phyloP scores from a whole-genome alignment of 106 monocot species.

The Dendrobium huoshanense region DNA sequence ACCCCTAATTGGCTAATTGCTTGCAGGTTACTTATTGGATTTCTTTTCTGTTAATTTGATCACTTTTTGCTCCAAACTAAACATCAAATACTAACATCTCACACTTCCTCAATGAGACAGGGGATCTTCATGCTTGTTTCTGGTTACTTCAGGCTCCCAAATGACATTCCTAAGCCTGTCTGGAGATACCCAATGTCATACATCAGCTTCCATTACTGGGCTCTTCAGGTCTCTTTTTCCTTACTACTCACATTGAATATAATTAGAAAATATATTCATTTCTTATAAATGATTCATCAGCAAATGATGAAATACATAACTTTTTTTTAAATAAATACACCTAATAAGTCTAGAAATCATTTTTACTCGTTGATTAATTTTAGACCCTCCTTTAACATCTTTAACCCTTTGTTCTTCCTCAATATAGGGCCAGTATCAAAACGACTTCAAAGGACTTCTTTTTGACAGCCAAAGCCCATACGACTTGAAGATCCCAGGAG shows the following conservation, averaged over 20 bases:
- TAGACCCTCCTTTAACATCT: too few species aligned
- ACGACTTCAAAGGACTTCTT: conserved; percentile 49
- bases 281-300: too few species aligned
- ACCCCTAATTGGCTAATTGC: too few species aligned
- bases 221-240: conserved; percentile 39
- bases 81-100: background rate
- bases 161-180: conserved; percentile 83
- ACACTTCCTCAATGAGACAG: conserved; percentile 17
- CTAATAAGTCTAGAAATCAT: too few species aligned
- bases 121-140: conserved; percentile 93
- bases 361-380: too few species aligned
- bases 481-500: conserved; percentile 56
- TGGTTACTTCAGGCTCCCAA: conserved; percentile 81
- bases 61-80: too few species aligned
- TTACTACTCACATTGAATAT: background rate
- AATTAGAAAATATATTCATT: too few species aligned
- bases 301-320: too few species aligned
- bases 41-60: too few species aligned
- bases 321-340: too few species aligned
- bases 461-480: conserved; percentile 55
- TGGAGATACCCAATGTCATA: conserved; percentile 96
- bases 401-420: too few species aligned
- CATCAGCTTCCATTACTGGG: conserved; percentile 94
- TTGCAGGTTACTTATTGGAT: too few species aligned
- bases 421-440: conserved; percentile 54